Evolutionary conservation across 2,329 filamentous ascomycete genomes (phyloP).

Genomic region (Ceratocystiopsis sp.): DNA sequence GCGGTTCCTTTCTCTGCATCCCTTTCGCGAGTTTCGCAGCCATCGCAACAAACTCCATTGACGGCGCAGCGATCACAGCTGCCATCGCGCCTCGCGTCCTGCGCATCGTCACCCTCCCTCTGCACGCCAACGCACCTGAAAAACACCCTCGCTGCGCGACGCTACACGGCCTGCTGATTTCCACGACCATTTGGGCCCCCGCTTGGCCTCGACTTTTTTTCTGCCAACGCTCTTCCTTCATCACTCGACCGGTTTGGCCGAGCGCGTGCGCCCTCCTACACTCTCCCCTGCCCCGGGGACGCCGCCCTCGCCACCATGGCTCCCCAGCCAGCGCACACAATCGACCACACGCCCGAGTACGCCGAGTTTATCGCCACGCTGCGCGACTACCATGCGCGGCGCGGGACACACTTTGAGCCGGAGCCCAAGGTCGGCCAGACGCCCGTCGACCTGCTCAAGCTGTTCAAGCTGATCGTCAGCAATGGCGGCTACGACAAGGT

Average conservation of each 20-base stretch:
- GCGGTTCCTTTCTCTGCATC: slow-evolving; percentile 6
- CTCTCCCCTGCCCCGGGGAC: too few relatives aligned
- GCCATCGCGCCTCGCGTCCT: too few relatives aligned
- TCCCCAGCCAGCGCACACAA: slow-evolving; percentile 20
- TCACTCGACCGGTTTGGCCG: too few relatives aligned
- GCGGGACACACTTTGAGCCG: slow-evolving; percentile 62
- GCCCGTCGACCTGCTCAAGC: slow-evolving; percentile 58
- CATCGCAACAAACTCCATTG: slow-evolving; percentile 5
- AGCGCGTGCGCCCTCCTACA: too few relatives aligned
- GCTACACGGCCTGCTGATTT: too few relatives aligned
- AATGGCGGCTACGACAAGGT: slow-evolving; percentile 77
- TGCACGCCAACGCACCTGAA: too few relatives aligned
- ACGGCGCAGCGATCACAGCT: neutral
- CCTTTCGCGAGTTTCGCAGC: slow-evolving; percentile 4
- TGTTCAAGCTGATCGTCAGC: slow-evolving; percentile 61
- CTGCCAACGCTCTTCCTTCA: too few relatives aligned
- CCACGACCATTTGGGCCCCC: too few relatives aligned
- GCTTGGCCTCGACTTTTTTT: too few relatives aligned
- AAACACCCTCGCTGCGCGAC: too few relatives aligned
- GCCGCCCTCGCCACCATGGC: slow-evolving; percentile 12
- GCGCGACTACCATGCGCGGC: slow-evolving; percentile 56
- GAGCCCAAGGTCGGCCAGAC: slow-evolving; percentile 67
- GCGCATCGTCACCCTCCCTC: too few relatives aligned
- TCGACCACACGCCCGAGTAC: slow-evolving; percentile 53
- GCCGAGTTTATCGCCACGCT: slow-evolving; percentile 62